A percentile compares a stretch with the other conserved stretches of the same genome.
Conservation (phyloP, 176 grass and related monocot species). For the Cenchrus fungigraminus region DNA sequence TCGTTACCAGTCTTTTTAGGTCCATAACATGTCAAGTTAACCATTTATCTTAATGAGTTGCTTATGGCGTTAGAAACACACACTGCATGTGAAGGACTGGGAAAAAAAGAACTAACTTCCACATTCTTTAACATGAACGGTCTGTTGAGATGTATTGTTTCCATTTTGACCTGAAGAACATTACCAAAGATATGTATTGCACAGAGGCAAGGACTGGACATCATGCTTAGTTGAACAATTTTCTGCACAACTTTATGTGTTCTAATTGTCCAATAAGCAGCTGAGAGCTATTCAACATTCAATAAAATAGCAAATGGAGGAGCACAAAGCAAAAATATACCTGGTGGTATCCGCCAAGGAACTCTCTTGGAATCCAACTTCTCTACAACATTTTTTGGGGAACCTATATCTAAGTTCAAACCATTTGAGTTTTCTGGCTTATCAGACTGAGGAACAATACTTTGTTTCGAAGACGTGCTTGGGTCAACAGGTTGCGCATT, state of each 20-base stretch:
- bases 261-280: conserved; percentile 27
- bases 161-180: conserved; percentile 29
- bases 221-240: conserved; percentile 18
- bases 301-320: conserved; percentile 39
- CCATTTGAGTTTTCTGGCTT: conserved; percentile 36
- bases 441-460: conserved; percentile 32
- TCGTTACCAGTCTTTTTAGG: conserved; percentile 14
- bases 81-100: conserved; percentile 2
- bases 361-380: conserved; percentile 74
- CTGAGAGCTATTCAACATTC: conserved; percentile 24
- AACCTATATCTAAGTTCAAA: conserved; percentile 46
- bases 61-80: background rate
- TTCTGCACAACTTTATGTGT: conserved; percentile 9
- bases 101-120: background rate
- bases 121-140: background rate
- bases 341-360: conserved; percentile 84
- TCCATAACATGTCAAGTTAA: background rate
- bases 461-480: conserved; percentile 38
- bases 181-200: conserved; percentile 28
- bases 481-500: conserved; percentile 29
- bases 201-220: conserved; percentile 1
- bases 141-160: conserved; percentile 2
- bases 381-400: conserved; percentile 49
- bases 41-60: background rate
- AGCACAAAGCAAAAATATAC: conserved; percentile 65